Conservation (phyloP, 768 basidiomycete species). For the Hirschioporus abietinus region DNA sequence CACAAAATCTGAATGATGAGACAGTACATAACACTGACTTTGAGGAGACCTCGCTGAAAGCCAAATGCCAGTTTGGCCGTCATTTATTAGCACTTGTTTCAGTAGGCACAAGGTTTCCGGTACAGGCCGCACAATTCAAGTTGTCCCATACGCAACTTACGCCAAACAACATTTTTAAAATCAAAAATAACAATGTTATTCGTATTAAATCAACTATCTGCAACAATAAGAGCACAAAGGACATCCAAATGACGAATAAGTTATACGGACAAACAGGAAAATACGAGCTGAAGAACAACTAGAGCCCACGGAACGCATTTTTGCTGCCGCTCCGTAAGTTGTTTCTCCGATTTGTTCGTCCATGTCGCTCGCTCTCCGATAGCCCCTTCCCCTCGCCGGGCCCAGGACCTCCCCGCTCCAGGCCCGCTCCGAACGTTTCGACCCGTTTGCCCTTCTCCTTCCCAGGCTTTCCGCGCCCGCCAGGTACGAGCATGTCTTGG, state of each 20-base stretch:
- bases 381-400: conserved; percentile 33
- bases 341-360: conserved; percentile 74
- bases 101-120: too few relatives aligned
- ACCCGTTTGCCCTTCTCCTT: conserved; percentile 48
- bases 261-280: neutral
- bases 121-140: too few relatives aligned
- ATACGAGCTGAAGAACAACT: neutral
- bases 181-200: too few relatives aligned
- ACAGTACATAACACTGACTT: too few relatives aligned
- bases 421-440: conserved; percentile 79
- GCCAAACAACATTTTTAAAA: too few relatives aligned
- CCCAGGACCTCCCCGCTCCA: conserved; percentile 74
- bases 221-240: too few relatives aligned
- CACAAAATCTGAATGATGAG: too few relatives aligned
- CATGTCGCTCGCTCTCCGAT: conserved; percentile 64
- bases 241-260: neutral
- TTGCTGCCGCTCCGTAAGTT: conserved; percentile 86
- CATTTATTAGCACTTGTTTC: too few relatives aligned
- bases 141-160: too few relatives aligned
- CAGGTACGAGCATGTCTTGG: conserved; percentile 21
- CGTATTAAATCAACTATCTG: too few relatives aligned
- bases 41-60: too few relatives aligned
- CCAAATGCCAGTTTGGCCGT: too few relatives aligned
- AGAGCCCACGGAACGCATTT: conserved; percentile 54
- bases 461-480: conserved; percentile 18